These are phyloP conservation scores for Exophiala xenobiotica DNA, from an alignment of 2,329 filamentous ascomycete genomes.

Conservation along the genomic window DNA sequence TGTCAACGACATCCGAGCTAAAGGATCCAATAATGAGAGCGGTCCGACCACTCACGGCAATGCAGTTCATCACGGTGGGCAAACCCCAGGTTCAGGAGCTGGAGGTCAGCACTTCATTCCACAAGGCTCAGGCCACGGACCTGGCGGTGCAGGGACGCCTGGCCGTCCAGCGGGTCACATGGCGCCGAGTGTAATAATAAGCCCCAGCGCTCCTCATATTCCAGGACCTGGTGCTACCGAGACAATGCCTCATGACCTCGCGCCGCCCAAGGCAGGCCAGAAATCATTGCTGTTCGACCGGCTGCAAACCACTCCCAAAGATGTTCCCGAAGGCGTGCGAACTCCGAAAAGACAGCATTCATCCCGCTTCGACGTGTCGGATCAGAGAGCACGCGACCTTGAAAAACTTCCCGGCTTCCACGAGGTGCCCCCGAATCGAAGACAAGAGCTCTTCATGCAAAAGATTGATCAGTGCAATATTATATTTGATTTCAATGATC, in stretches of 20 bases:
- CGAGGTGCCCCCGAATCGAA: conserved; percentile 89
- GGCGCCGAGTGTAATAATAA: conserved; percentile 89
- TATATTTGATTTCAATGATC: conserved; percentile 99
- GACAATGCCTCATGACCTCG: conserved; percentile 96
- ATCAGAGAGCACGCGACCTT: conserved; percentile 81
- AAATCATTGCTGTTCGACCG: conserved; percentile 88
- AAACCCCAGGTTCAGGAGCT: conserved; percentile 30
- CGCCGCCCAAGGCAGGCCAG: conserved; percentile 84
- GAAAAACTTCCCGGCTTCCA: conserved; percentile 98
- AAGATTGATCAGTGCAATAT: conserved; percentile 99
- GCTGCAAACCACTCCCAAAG: conserved; percentile 90
- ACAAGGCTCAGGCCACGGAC: conserved; percentile 48
- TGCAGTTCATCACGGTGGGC: conserved; percentile 30
- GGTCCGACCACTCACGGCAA: conserved; percentile 23
- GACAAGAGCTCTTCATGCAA: conserved; percentile 98
- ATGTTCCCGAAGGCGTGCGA: conserved; percentile 90
- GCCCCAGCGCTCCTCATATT: conserved; percentile 91
- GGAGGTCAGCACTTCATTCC: conserved; percentile 40
- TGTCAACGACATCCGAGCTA: conserved; percentile 80
- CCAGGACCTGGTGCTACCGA: conserved; percentile 91
- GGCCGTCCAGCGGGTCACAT: conserved; percentile 62
- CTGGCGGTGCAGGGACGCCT: conserved; percentile 54
- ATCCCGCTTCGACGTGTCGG: conserved; percentile 95
- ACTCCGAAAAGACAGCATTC: conserved; percentile 97
- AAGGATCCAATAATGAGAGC: conserved; percentile 59